Conservation (phyloP, 2,329 filamentous ascomycete genomes). For the Capronia americana region DNA sequence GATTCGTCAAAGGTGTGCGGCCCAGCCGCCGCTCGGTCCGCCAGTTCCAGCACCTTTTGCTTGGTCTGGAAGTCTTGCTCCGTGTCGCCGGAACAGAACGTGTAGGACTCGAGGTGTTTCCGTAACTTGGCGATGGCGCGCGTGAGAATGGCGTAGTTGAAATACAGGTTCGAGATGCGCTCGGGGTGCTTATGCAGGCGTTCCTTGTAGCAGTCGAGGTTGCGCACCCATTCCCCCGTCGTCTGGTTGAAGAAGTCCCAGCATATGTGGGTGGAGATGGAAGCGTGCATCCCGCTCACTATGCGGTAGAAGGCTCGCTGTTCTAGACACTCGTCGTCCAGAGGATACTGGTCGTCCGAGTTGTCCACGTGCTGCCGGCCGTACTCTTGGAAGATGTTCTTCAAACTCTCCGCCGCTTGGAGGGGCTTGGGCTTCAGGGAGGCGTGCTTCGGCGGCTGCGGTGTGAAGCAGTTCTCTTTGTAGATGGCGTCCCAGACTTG, state of each 20-base stretch:
- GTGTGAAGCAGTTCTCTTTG: slow-evolving; percentile 91
- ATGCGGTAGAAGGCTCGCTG: slow-evolving; percentile 98
- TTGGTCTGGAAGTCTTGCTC: slow-evolving; percentile 80
- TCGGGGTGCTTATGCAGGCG: slow-evolving; percentile 87
- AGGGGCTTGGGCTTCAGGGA: slow-evolving; percentile 36
- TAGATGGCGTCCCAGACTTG: slow-evolving; percentile 98
- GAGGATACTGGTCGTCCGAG: slow-evolving; percentile 64
- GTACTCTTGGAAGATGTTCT: slow-evolving; percentile 62
- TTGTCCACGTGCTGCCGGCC: slow-evolving; percentile 60
- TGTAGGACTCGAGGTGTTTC: slow-evolving; percentile 80
- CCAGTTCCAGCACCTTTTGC: slow-evolving; percentile 78
- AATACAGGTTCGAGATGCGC: slow-evolving; percentile 95
- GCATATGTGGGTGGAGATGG: slow-evolving; percentile 94
- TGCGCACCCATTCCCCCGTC: slow-evolving; percentile 90
- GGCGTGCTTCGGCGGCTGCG: slow-evolving; percentile 45
- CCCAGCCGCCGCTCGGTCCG: slow-evolving; percentile 69
- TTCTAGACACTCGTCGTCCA: slow-evolving; percentile 92
- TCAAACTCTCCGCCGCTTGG: slow-evolving; percentile 66
- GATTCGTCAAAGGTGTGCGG: slow-evolving; percentile 90
- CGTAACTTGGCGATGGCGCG: slow-evolving; percentile 90
- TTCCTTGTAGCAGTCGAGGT: slow-evolving; percentile 83
- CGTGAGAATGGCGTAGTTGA: slow-evolving; percentile 96
- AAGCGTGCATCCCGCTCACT: slow-evolving; percentile 96
- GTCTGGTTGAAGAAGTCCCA: slow-evolving; percentile 96
- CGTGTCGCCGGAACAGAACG: slow-evolving; percentile 87